Percentiles rank a stretch among this genome's conserved stretches.
Conservation (phyloP, 2,329 filamentous ascomycete genomes). For the Nectriaceae sp. region DNA sequence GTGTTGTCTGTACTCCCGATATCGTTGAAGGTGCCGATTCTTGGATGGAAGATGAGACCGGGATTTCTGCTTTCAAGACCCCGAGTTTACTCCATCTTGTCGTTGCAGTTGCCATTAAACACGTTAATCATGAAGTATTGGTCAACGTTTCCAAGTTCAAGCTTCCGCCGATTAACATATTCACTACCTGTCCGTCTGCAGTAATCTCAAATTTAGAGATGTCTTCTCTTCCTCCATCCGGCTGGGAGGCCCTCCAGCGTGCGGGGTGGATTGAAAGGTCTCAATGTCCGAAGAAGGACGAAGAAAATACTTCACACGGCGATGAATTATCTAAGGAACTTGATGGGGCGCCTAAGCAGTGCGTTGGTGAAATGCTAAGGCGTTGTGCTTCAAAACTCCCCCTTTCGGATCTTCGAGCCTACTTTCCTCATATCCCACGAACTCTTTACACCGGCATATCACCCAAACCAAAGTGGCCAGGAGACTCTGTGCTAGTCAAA, state of each 20-base stretch:
- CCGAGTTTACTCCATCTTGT: constrained; percentile 6
- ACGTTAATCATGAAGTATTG: constrained; percentile 8
- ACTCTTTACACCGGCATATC: constrained; percentile 7
- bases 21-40: constrained; percentile 7
- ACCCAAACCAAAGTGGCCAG: constrained; percentile 10
- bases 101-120: constrained; percentile 8
- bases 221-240: background rate
- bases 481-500: constrained; percentile 3
- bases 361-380: background rate
- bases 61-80: constrained; percentile 2
- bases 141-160: background rate
- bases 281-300: background rate
- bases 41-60: constrained; percentile 9
- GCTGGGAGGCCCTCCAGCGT: constrained; percentile 1
- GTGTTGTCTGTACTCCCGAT: constrained; percentile 3
- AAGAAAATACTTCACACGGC: background rate
- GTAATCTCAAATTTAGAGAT: background rate
- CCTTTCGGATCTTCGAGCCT: background rate
- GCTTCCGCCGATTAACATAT: background rate
- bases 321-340: no score
- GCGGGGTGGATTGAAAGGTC: constrained; percentile 1
- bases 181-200: background rate
- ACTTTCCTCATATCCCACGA: constrained; percentile 7
- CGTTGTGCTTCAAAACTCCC: constrained; percentile 1
- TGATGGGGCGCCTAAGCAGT: background rate